These are phyloP conservation scores for Mariannaea sp. DNA, from an alignment of 2,329 filamentous ascomycete genomes.

Conservation along the genomic window DNA sequence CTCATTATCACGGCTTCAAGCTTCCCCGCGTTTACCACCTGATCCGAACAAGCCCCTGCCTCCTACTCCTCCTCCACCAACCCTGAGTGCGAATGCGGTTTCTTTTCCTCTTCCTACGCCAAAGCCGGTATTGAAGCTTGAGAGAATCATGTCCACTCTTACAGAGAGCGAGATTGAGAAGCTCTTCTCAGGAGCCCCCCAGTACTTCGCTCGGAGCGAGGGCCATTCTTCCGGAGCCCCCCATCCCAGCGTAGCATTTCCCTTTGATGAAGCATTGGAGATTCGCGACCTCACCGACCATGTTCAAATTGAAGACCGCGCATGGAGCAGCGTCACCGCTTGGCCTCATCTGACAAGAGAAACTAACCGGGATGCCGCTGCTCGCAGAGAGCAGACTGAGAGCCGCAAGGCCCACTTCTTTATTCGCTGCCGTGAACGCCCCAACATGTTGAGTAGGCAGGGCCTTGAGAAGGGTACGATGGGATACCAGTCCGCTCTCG, in stretches of 20 bases:
- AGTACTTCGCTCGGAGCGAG: slow-evolving; percentile 67
- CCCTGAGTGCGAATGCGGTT: slow-evolving; percentile 44
- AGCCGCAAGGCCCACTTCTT: slow-evolving; percentile 61
- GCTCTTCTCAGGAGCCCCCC: slow-evolving; percentile 76
- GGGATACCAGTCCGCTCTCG: slow-evolving; percentile 70
- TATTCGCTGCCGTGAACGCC: slow-evolving; percentile 63
- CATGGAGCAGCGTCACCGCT: slow-evolving; percentile 67
- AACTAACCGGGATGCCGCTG: slow-evolving; percentile 51
- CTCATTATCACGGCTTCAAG: slow-evolving; percentile 34
- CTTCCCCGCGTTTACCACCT: slow-evolving; percentile 46
- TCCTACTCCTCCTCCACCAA: slow-evolving; percentile 56
- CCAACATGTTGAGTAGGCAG: slow-evolving; percentile 74
- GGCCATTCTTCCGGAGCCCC: slow-evolving; percentile 64
- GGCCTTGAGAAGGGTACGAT: slow-evolving; percentile 73
- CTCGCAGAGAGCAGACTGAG: slow-evolving; percentile 49
- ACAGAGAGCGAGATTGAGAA: slow-evolving; percentile 66
- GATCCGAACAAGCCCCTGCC: slow-evolving; percentile 63
- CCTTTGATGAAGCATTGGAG: slow-evolving; percentile 66
- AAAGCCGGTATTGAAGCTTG: slow-evolving; percentile 55
- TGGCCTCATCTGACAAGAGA: slow-evolving; percentile 64
- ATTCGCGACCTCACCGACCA: slow-evolving; percentile 70
- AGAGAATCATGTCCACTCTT: slow-evolving; percentile 64
- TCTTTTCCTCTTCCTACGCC: slow-evolving; percentile 36
- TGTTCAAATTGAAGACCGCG: slow-evolving; percentile 64
- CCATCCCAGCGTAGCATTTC: slow-evolving; percentile 68